Percentiles rank a stretch among this genome's conserved stretches.
Conservation (phyloP, 2,329 filamentous ascomycete species). For the Fusarium circinatum region DNA sequence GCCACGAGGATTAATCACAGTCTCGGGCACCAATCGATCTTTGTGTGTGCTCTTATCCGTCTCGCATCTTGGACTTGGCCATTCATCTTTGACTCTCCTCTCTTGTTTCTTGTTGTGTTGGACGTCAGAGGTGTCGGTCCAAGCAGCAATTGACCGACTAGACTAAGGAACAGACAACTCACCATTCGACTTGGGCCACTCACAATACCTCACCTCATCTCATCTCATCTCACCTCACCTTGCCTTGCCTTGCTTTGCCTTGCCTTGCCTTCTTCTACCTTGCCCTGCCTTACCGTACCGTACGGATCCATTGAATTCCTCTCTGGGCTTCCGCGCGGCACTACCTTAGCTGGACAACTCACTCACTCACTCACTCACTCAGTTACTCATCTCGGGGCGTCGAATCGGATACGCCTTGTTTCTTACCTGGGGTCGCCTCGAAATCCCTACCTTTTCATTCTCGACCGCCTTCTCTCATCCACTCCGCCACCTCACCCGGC, state of each 20-base stretch:
- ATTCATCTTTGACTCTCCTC: background rate
- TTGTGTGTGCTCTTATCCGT: slow-evolving; percentile 12
- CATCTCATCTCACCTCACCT: background rate
- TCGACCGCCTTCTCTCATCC: slow-evolving; percentile 40
- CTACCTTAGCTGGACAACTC: slow-evolving; percentile 17
- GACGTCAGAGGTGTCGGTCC: slow-evolving; percentile 25
- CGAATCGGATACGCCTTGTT: slow-evolving; percentile 34
- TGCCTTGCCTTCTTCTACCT: background rate
- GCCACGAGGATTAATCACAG: slow-evolving; percentile 9
- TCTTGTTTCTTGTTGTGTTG: slow-evolving; percentile 21
- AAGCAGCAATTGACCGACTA: slow-evolving; percentile 34
- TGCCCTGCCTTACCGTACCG: background rate
- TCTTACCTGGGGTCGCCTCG: slow-evolving; percentile 27
- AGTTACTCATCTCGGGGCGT: slow-evolving; percentile 26
- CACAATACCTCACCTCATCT: slow-evolving; percentile 11
- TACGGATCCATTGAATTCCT: slow-evolving; percentile 7
- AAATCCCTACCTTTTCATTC: slow-evolving; percentile 32
- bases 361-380: slow-evolving; percentile 18
- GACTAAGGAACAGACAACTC: slow-evolving; percentile 34
- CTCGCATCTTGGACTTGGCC: slow-evolving; percentile 19
- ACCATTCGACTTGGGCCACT: slow-evolving; percentile 23
- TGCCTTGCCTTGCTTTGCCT: background rate
- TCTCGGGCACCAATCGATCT: slow-evolving; percentile 28
- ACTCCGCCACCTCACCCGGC: slow-evolving; percentile 34
- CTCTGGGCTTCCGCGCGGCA: slow-evolving; percentile 20